Evolutionary conservation across 306 rosid genomes (phyloP), one percentile per base, ranked within the genome.

Genomic region (Vicia faba): DNA sequence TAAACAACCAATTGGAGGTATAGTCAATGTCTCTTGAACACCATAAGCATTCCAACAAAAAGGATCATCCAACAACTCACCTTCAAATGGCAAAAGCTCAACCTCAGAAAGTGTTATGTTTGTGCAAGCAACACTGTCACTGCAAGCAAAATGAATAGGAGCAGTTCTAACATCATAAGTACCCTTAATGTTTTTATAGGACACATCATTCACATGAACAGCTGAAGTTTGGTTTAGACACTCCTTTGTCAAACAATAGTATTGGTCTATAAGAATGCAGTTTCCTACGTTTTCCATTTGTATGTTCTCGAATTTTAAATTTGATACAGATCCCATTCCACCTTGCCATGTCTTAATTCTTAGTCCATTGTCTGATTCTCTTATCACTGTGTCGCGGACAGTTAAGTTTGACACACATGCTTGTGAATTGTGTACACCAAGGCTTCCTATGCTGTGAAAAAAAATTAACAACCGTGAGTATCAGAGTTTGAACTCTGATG

Each of bases 331-430:
- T 3, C 99, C 97, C 70, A 79, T 77, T 49, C 99, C 97, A 2
- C 99, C 99, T 85, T 95, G 99, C 99, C 99, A 95, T 66, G 99
- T 95, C 82, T 95, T 95, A 75, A 95, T 90, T 45, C 99, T 84
- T 0, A 90, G 38, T 4, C 99, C 99, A 14, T 95, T 95, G 82
- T 95, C 96, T 2, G 99, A 95, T 65, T 90, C 89, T 44, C 71
- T 81, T 19, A 95, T 88, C 41, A 86, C 45, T 0, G 82, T 74
- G 58, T 90, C 79, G 0, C 83, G 77, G 1, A 95, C 97, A 0
- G 97, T 88, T 69, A 90, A 71, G 85, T 95, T 90, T 0, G 96
- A 75, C 10, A 95, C 99, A 39, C 99, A 95, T 66, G 99, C 99
- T 64, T 83, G 89, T 0, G 97, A 82, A 64, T 95, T 90, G 76